Evolutionary conservation across 169 alveolate genomes (phyloP).

Genomic region (Plasmodium gonderi): DNA sequence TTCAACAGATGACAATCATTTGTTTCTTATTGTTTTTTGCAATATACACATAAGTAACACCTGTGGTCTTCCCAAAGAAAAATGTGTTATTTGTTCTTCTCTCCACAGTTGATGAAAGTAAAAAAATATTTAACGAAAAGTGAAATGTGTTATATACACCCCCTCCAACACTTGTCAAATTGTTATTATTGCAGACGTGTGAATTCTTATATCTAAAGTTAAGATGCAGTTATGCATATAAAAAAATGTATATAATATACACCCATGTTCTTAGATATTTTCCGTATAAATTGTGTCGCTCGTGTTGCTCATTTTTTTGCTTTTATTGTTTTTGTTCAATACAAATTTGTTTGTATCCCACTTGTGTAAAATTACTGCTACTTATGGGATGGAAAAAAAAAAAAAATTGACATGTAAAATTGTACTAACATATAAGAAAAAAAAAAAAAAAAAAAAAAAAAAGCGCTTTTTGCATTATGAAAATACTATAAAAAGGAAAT

Average conservation of each 20-base stretch:
- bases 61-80: background rate
- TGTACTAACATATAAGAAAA: background rate
- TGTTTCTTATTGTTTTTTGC: background rate
- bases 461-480: background rate
- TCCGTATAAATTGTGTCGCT: background rate
- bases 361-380: background rate
- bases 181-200: background rate
- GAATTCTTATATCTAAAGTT: background rate
- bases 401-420: background rate
- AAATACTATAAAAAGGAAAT: background rate
- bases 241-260: background rate
- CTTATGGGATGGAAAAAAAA: background rate
- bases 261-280: background rate
- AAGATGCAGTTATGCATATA: background rate
- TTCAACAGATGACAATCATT: background rate
- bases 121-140: background rate
- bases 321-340: background rate
- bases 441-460: background rate
- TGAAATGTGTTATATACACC: background rate
- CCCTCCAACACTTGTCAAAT: background rate
- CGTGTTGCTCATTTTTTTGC: background rate
- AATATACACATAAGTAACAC: background rate
- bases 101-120: background rate
- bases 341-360: background rate
- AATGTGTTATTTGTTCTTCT: background rate